Conservation (phyloP, 1,284 basidiomycete species). For the Microbotryum silenes-acaulis region DNA sequence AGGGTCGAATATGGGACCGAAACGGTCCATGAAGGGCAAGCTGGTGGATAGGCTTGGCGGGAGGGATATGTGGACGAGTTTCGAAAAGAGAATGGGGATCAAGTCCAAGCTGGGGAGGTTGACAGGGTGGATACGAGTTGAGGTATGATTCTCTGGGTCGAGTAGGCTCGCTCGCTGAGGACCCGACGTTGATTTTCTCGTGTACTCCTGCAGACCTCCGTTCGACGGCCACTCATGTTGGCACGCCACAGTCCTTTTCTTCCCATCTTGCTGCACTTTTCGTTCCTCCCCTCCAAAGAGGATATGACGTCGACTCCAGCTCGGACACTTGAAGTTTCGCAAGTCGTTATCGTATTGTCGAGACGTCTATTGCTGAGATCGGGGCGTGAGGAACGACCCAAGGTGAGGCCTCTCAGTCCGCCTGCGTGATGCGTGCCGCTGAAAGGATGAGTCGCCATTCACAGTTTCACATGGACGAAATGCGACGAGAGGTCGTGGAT, state of each 20-base stretch:
- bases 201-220: not conserved
- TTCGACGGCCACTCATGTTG: not conserved
- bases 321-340: not conserved
- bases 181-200: not conserved
- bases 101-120: not conserved
- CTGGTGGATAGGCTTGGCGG: not conserved
- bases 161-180: not conserved
- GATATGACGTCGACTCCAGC: not conserved
- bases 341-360: not conserved
- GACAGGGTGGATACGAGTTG: not conserved
- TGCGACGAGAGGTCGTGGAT: not conserved
- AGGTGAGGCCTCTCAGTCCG: not conserved
- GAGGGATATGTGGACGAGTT: constrained; percentile 1
- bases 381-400: not conserved
- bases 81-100: not conserved
- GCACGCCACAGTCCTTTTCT: not conserved
- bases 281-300: not conserved
- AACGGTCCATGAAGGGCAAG: not conserved
- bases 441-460: too few relatives aligned
- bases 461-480: not conserved
- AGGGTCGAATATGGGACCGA: constrained; percentile 2
- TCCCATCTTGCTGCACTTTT: not conserved
- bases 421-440: too few relatives aligned
- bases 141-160: not conserved
- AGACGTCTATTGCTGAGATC: not conserved